A percentile compares a stretch with the other conserved stretches of the same genome.
Conservation (phyloP, 2,329 filamentous ascomycete species). For the Ophiostoma perfectum region DNA sequence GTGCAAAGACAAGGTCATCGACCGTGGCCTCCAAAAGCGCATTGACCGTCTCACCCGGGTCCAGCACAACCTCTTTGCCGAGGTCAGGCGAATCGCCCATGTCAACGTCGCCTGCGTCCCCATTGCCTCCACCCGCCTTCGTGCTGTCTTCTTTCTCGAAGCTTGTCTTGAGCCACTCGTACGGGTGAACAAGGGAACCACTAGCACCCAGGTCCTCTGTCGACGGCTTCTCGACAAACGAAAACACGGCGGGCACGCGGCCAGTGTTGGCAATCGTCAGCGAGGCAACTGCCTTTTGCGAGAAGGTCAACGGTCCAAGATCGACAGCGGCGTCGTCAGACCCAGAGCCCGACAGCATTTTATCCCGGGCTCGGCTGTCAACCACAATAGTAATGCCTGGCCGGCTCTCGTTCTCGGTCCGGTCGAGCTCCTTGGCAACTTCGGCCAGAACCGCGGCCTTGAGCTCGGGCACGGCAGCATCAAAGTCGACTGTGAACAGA, state of each 20-base stretch:
- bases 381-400: conserved; percentile 51
- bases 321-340: conserved; percentile 48
- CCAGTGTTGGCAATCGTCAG: conserved; percentile 92
- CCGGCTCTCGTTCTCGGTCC: conserved; percentile 52
- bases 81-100: conserved; percentile 33
- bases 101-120: conserved; percentile 1
- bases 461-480: conserved; percentile 77
- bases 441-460: conserved; percentile 81
- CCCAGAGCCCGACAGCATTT: neutral
- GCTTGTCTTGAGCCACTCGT: conserved; percentile 63
- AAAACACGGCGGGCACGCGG: conserved; percentile 70
- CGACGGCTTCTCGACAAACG: conserved; percentile 68
- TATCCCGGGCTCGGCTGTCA: conserved; percentile 48
- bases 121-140: conserved; percentile 31
- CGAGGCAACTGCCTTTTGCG: conserved; percentile 57
- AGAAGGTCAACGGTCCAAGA: conserved; percentile 70
- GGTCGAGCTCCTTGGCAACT: conserved; percentile 80
- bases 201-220: conserved; percentile 39
- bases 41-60: conserved; percentile 77
- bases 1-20: conserved; percentile 57
- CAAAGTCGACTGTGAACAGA: conserved; percentile 77
- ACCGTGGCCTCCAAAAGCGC: conserved; percentile 65
- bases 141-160: conserved; percentile 50
- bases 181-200: conserved; percentile 35
- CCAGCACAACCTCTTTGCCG: conserved; percentile 57